Conservation (phyloP, 1,284 basidiomycete genomes). For the Irpex sp. region DNA sequence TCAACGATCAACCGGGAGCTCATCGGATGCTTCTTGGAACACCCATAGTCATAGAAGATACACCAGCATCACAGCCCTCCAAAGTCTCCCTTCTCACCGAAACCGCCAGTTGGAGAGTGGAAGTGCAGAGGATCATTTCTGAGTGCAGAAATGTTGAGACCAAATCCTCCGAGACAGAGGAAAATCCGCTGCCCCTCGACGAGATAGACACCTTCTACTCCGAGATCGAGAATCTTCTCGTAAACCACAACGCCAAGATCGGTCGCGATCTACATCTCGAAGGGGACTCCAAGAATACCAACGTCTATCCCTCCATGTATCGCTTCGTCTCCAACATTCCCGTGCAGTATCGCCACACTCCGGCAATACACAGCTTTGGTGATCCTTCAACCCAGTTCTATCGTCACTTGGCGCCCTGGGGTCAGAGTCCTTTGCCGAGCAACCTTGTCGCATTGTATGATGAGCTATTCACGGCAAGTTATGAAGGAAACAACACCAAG, state of each 20-base stretch:
- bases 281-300: not conserved
- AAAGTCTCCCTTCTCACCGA: not conserved
- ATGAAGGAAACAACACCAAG: slow-evolving; percentile 43
- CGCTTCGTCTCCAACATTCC: not conserved
- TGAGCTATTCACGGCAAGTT: slow-evolving; percentile 51
- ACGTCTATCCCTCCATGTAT: not conserved
- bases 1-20: not conserved
- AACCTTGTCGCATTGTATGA: slow-evolving; percentile 31
- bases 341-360: not conserved
- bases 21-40: not conserved
- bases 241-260: slow-evolving; percentile 38
- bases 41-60: not conserved
- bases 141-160: not conserved
- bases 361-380: not conserved
- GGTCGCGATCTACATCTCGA: not conserved
- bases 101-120: slow-evolving; percentile 8
- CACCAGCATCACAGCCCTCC: not conserved
- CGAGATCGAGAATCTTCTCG: slow-evolving; percentile 28
- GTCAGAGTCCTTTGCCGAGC: not conserved
- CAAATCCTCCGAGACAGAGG: not conserved
- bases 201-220: slow-evolving; percentile 23
- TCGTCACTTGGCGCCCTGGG: not conserved
- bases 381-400: not conserved
- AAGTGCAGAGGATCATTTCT: slow-evolving; percentile 2
- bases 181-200: slow-evolving; percentile 7